Percentiles rank a stretch among this genome's conserved stretches.
These are phyloP conservation scores for Leucocoprinus birnbaumii DNA, from an alignment of 768 basidiomycete species.

Conservation along the genomic window DNA sequence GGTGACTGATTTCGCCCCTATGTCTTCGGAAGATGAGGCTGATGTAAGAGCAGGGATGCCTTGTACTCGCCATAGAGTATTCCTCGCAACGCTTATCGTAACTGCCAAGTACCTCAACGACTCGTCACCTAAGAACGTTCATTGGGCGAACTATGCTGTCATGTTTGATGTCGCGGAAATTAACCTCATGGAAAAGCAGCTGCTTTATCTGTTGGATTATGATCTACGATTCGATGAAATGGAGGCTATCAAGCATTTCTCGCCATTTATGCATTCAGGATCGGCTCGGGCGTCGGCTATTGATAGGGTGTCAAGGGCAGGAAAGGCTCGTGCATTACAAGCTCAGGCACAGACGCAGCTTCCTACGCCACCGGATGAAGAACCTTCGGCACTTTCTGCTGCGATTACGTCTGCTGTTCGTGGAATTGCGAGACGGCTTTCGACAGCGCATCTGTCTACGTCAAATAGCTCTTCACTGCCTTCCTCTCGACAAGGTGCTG, in stretches of 20 bases:
- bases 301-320: slow-evolving; percentile 48
- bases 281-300: slow-evolving; percentile 51
- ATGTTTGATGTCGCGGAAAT: slow-evolving; percentile 78
- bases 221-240: slow-evolving; percentile 87
- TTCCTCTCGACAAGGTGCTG: too few species aligned
- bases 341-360: slow-evolving; percentile 17
- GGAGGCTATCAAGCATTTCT: slow-evolving; percentile 72
- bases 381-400: slow-evolving; percentile 11
- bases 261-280: slow-evolving; percentile 51
- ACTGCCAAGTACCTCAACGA: slow-evolving; percentile 98
- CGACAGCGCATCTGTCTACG: slow-evolving; percentile 34
- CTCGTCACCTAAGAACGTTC: slow-evolving; percentile 91
- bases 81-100: slow-evolving; percentile 93
- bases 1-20: slow-evolving; percentile 46
- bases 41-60: slow-evolving; percentile 53
- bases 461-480: slow-evolving; percentile 24
- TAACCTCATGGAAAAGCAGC: slow-evolving; percentile 97
- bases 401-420: slow-evolving; percentile 53
- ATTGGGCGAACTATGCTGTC: slow-evolving; percentile 82
- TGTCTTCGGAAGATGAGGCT: not conserved
- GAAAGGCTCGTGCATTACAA: slow-evolving; percentile 42
- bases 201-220: slow-evolving; percentile 89
- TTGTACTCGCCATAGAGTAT: slow-evolving; percentile 93
- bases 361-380: slow-evolving; percentile 12
- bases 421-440: slow-evolving; percentile 57